phyloP scores from a whole-genome alignment of 768 basidiomycete species.

The Boletus insuetus region DNA sequence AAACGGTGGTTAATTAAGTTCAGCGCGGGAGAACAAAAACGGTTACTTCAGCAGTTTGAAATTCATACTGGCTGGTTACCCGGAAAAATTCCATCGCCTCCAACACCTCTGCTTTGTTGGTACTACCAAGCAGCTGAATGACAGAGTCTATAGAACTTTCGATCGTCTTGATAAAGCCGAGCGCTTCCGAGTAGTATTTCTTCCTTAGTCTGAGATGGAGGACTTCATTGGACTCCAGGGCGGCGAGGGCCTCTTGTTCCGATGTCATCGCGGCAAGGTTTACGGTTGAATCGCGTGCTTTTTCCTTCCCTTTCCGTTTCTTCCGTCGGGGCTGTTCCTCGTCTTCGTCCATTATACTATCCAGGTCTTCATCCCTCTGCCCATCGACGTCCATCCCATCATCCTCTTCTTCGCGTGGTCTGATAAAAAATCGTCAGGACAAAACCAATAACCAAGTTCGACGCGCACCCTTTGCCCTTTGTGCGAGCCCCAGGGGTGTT shows the following conservation, averaged over 20 bases:
- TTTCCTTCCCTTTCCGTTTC: conserved; percentile 44
- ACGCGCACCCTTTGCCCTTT: conserved; percentile 31
- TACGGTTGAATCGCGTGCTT: conserved; percentile 65
- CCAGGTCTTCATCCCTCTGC: conserved; percentile 33
- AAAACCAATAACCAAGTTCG: neutral
- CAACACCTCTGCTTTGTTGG: conserved; percentile 76
- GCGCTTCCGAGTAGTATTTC: conserved; percentile 83
- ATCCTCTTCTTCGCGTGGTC: conserved; percentile 29
- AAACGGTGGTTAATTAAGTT: conserved; percentile 1
- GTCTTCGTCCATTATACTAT: conserved; percentile 39
- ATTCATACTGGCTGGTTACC: conserved; percentile 74
- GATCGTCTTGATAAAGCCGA: conserved; percentile 74
- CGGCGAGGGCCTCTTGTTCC: conserved; percentile 69
- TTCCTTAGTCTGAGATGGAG: conserved; percentile 69
- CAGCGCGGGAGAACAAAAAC: neutral
- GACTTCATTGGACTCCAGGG: conserved; percentile 63
- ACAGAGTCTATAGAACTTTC: conserved; percentile 70
- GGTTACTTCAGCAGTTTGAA: conserved; percentile 71
- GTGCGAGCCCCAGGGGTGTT: conserved; percentile 27
- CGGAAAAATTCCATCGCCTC: conserved; percentile 91
- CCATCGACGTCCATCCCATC: conserved; percentile 63
- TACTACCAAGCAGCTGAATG: conserved; percentile 80
- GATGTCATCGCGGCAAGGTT: conserved; percentile 67
- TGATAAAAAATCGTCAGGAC: conserved; percentile 12
- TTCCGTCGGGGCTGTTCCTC: conserved; percentile 34